Evolutionary conservation across 257 asterid genomes (phyloP).

Genomic region (Solanum stenotomum): DNA sequence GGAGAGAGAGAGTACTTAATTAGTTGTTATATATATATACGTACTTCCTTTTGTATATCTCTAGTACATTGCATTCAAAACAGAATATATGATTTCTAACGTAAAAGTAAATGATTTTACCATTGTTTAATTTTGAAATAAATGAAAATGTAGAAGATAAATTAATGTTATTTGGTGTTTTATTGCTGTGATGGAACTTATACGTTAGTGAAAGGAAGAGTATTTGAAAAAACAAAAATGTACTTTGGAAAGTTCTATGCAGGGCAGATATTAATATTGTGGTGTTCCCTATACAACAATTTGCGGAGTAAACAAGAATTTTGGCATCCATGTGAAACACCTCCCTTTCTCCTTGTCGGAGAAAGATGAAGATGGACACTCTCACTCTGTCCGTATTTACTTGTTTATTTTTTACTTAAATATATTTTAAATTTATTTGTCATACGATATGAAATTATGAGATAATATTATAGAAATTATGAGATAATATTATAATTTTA

Average conservation of each 20-base stretch:
- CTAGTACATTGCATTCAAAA: not conserved
- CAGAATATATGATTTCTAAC: not conserved
- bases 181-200: not conserved
- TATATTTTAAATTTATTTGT: too few species aligned
- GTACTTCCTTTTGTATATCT: not conserved
- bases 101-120: not conserved
- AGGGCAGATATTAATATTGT: not conserved
- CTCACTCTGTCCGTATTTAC: too few species aligned
- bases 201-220: not conserved
- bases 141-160: not conserved
- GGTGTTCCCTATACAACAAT: not conserved
- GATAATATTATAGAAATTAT: too few species aligned
- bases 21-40: too few species aligned
- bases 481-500: too few species aligned
- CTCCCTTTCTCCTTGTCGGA: not conserved
- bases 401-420: too few species aligned
- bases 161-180: not conserved
- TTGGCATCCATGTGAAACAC: not conserved
- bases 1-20: not conserved
- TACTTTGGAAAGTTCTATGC: not conserved
- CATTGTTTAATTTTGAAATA: not conserved
- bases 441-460: too few species aligned
- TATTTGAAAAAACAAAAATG: not conserved
- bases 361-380: too few species aligned
- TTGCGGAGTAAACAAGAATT: not conserved